phyloP scores from a whole-genome alignment of 2,329 filamentous ascomycete species.

The Hypoxylon sp. region DNA sequence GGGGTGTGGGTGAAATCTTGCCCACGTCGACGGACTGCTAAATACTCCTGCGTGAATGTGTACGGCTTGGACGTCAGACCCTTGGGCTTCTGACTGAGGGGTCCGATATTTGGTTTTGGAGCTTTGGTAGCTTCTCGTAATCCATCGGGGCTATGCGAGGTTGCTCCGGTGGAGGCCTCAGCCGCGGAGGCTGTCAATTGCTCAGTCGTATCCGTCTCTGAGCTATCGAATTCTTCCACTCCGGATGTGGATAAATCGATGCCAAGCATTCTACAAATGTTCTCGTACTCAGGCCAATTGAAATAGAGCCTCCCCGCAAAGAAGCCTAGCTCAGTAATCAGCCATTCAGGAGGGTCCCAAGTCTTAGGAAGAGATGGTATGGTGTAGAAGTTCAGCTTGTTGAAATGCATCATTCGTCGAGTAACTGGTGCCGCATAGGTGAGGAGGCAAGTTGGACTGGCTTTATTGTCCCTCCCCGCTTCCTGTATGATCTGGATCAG shows the following conservation, averaged over 20 bases:
- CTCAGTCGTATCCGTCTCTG: conserved; percentile 37
- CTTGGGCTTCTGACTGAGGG: conserved; percentile 16
- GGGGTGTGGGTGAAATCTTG: conserved; percentile 73
- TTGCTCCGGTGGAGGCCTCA: conserved; percentile 17
- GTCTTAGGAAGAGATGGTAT: conserved; percentile 62
- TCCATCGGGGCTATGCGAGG: conserved; percentile 13
- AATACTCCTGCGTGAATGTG: conserved; percentile 69
- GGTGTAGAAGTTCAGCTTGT: conserved; percentile 66
- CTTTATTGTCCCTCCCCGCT: not conserved
- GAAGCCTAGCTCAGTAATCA: conserved; percentile 72
- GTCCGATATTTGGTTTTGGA: not conserved
- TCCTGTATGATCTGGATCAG: conserved; percentile 64
- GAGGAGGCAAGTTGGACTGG: conserved; percentile 61
- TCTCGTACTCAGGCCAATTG: conserved; percentile 62
- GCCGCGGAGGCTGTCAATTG: conserved; percentile 12
- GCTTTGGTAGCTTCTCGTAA: not conserved
- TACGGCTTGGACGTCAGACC: conserved; percentile 57
- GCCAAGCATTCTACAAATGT: conserved; percentile 55
- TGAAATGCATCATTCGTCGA: conserved; percentile 72
- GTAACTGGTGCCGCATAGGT: conserved; percentile 74
- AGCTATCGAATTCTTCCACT: conserved; percentile 38
- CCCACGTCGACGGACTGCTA: conserved; percentile 67
- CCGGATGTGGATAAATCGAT: conserved; percentile 42
- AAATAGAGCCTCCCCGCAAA: conserved; percentile 74
- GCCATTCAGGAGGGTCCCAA: conserved; percentile 65